Evolutionary conservation across 73 alveolate species (phyloP).

Genomic region (Loxodes magnus): DNA sequence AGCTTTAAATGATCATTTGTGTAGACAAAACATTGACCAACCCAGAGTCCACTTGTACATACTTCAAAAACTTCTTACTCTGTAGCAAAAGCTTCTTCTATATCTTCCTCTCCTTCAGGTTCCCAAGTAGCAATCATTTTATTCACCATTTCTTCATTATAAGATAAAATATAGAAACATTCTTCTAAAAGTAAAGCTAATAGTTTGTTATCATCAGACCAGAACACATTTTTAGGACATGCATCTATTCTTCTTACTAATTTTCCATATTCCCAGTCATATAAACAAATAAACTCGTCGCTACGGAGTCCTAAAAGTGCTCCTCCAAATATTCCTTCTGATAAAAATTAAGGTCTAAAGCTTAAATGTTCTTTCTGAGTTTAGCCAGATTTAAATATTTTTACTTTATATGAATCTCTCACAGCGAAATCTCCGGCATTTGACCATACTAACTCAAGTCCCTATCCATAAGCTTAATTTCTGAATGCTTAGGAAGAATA

Average conservation of each 20-base stretch:
- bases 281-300: constrained; percentile 84
- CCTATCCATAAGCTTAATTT: constrained; percentile 47
- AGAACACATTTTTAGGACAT: constrained; percentile 76
- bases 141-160: constrained; percentile 57
- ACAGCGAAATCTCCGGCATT: constrained; percentile 57
- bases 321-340: constrained; percentile 92
- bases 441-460: constrained; percentile 59
- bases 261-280: constrained; percentile 17
- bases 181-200: constrained; percentile 79
- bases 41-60: constrained; percentile 67
- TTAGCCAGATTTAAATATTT: constrained; percentile 20
- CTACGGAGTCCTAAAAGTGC: constrained; percentile 75
- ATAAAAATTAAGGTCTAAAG: constrained; percentile 79
- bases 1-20: constrained; percentile 68
- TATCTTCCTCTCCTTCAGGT: constrained; percentile 70
- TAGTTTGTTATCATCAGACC: constrained; percentile 64
- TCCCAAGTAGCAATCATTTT: constrained; percentile 17
- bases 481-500: constrained; percentile 27
- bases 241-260: constrained; percentile 87
- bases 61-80: constrained; percentile 70
- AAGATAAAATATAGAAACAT: constrained; percentile 68
- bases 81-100: constrained; percentile 85
- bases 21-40: constrained; percentile 65
- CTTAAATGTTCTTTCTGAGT: constrained; percentile 4
- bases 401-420: constrained; percentile 38